Percentiles rank a stretch among this genome's conserved stretches.
phyloP scores from a whole-genome alignment of 768 basidiomycete genomes.

The Pleurotus giganteus region DNA sequence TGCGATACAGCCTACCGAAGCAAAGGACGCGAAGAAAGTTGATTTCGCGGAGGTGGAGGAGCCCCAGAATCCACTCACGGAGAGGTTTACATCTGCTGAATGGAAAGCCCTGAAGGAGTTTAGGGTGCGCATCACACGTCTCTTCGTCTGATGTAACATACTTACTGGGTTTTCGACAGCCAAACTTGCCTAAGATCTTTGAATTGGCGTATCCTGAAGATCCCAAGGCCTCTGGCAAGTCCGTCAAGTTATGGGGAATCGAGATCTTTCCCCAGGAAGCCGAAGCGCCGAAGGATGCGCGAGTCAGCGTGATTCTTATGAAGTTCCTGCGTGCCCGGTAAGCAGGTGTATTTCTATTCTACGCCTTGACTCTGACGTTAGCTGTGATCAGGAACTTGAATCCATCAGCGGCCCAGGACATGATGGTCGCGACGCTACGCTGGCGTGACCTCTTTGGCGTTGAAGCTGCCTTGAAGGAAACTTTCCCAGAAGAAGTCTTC shows the following conservation, averaged over 20 bases:
- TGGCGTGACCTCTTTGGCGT: slow-evolving; percentile 72
- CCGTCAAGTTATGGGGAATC: slow-evolving; percentile 72
- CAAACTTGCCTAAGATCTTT: slow-evolving; percentile 50
- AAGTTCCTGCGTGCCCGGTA: slow-evolving; percentile 81
- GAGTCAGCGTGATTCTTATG: slow-evolving; percentile 73
- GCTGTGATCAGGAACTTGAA: slow-evolving; percentile 44
- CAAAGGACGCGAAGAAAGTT: slow-evolving; percentile 18
- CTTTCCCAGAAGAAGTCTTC: slow-evolving; percentile 62
- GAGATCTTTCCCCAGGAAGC: slow-evolving; percentile 50
- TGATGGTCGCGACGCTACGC: slow-evolving; percentile 65
- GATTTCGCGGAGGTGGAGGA: slow-evolving; percentile 31
- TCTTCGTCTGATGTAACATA: neutral
- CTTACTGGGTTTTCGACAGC: slow-evolving; percentile 19
- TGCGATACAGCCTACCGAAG: slow-evolving; percentile 13
- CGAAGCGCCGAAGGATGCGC: slow-evolving; percentile 49
- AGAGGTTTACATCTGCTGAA: slow-evolving; percentile 68
- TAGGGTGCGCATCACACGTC: slow-evolving; percentile 41
- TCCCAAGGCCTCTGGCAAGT: slow-evolving; percentile 37
- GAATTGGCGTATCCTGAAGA: slow-evolving; percentile 61
- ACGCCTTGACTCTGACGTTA: neutral
- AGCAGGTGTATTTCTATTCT: no score
- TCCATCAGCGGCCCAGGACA: slow-evolving; percentile 52
- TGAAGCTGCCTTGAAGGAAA: slow-evolving; percentile 55
- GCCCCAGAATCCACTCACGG: slow-evolving; percentile 68
- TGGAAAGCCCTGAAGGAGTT: slow-evolving; percentile 70